These are phyloP conservation scores for Bromus sterilis DNA, from an alignment of 176 grass and related monocot genomes.

Conservation along the genomic window DNA sequence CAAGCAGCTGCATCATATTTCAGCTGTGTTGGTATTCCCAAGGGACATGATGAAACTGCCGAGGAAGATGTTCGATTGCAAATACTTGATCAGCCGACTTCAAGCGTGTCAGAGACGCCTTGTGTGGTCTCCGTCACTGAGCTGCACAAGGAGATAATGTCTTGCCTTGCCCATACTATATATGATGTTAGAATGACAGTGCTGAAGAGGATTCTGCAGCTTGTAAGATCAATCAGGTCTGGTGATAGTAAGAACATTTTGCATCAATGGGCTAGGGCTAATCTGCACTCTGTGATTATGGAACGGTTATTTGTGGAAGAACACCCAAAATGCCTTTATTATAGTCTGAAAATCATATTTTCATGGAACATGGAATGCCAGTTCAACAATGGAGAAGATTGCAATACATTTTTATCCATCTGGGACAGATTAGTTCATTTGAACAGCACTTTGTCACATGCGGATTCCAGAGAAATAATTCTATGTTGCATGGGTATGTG, in stretches of 20 bases:
- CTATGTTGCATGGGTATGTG: slow-evolving; percentile 90
- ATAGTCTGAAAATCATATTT: slow-evolving; percentile 78
- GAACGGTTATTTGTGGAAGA: slow-evolving; percentile 65
- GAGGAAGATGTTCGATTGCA: slow-evolving; percentile 45
- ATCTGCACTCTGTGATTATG: slow-evolving; percentile 52
- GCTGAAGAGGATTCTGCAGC: slow-evolving; percentile 73
- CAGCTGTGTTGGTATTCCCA: slow-evolving; percentile 51
- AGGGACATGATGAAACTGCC: slow-evolving; percentile 33
- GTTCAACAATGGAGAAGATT: slow-evolving; percentile 44
- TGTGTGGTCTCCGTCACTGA: slow-evolving; percentile 30
- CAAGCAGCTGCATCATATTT: slow-evolving; percentile 89
- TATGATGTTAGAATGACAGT: slow-evolving; percentile 89
- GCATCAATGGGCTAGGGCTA: slow-evolving; percentile 52
- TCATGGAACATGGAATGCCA: slow-evolving; percentile 56
- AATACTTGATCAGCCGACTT: slow-evolving; percentile 35
- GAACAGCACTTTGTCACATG: slow-evolving; percentile 47
- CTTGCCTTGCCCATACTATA: slow-evolving; percentile 59
- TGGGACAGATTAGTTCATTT: slow-evolving; percentile 87
- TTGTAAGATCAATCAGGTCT: slow-evolving; percentile 49
- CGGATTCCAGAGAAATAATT: slow-evolving; percentile 76
- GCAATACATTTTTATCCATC: slow-evolving; percentile 40
- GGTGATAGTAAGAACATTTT: slow-evolving; percentile 40
- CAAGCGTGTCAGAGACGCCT: slow-evolving; percentile 18
- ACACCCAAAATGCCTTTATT: slow-evolving; percentile 86
- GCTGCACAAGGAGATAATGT: slow-evolving; percentile 66